Evolutionary conservation across 768 basidiomycete species (phyloP), one percentile per base, ranked within the genome.

Genomic region (Suillus discolor): DNA sequence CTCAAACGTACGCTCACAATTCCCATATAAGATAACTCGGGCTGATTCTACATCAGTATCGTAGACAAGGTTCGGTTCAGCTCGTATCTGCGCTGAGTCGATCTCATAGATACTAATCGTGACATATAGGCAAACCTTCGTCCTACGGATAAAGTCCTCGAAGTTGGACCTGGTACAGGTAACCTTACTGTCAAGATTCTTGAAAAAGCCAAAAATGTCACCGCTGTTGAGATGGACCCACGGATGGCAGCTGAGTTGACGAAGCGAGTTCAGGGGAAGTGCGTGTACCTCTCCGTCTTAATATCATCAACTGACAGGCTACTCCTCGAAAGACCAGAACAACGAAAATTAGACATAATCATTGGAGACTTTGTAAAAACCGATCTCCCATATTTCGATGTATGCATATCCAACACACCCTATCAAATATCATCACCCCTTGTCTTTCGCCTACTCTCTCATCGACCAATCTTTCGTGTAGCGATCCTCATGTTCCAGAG

Each of bases 401-500:
- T 97, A 64, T 99, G 97, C 83, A 99, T 99, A 73, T 96, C 94
- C 71, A 99, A 99, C 75, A 99, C 97, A 1, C 97, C 97, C 1
- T 99, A 99, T 78, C 96, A 99, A 78, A 99, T 99, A 71, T 99
- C 97, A 2, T 99, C 97, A 0, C 94, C 96, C 6, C 90, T 99
- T 60, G 91, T 98, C 63, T 99, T 99, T 85, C 93, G 94, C 66
- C 87, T 99, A 41, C 89, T 99, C 59, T 99, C 97, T 3, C 96
- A 98, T 72, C 92, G 97, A 2, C 97, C 97, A 0, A 82, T 98
- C 53, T 94, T 93, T 75, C 94, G 97, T 31, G 88, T 92, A 65
- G 94, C 95, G 41, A 94, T 99, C 67, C 92, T 99, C 80, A 99
- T 99, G 97, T 99, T 99, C 82, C 97, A 99, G 80, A 91, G 96